A percentile compares a stretch with the other conserved stretches of the same genome.
phyloP scores from a whole-genome alignment of 108 stramenopile genomes.

The Cyclostephanos tholiformis region DNA sequence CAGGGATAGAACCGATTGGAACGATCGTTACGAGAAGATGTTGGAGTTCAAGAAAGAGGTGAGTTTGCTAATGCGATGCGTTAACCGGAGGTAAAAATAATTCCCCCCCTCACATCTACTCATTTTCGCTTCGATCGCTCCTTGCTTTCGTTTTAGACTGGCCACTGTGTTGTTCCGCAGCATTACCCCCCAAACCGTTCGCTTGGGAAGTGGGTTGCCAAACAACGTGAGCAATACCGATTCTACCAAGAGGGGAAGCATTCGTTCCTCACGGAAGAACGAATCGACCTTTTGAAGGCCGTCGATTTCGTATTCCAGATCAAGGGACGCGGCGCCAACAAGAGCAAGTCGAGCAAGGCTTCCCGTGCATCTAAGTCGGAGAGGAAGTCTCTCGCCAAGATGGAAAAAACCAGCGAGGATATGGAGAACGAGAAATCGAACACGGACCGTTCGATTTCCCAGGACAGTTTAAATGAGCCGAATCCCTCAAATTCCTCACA shows the following conservation, averaged over 20 bases:
- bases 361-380: too few relatives aligned
- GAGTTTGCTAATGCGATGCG: neutral
- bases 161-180: constrained; percentile 64
- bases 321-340: constrained; percentile 43
- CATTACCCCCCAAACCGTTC: constrained; percentile 60
- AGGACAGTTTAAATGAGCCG: too few relatives aligned
- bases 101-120: neutral
- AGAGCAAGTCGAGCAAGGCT: neutral
- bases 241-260: constrained; percentile 61
- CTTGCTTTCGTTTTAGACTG: constrained; percentile 17
- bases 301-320: constrained; percentile 70
- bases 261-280: constrained; percentile 78
- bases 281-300: constrained; percentile 63
- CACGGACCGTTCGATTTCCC: too few relatives aligned
- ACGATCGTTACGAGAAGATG: constrained; percentile 64
- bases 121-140: constrained; percentile 2
- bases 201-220: constrained; percentile 84
- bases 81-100: neutral
- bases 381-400: too few relatives aligned
- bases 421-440: too few relatives aligned
- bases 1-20: constrained; percentile 70
- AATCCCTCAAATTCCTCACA: too few relatives aligned
- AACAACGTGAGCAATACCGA: constrained; percentile 76
- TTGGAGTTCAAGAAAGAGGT: constrained; percentile 62
- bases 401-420: too few relatives aligned